Percentiles rank a stretch among this genome's conserved stretches.
These are phyloP conservation scores for Fusarium nanum DNA, from an alignment of 2,329 filamentous ascomycete species.

Conservation along the genomic window DNA sequence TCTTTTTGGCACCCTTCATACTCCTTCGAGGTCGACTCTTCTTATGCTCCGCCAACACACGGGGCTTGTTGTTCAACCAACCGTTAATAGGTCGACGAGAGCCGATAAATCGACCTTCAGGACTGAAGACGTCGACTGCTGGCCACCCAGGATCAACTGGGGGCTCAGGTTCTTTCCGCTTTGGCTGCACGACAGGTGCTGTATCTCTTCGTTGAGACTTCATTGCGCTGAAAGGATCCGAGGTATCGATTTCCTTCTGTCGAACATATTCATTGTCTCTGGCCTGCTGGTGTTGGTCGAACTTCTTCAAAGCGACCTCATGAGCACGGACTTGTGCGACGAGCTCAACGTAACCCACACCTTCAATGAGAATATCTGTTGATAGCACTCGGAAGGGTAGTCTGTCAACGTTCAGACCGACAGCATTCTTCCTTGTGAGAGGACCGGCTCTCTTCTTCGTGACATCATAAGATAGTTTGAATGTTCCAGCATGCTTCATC, in stretches of 20 bases:
- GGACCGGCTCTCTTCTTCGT: slow-evolving; percentile 83
- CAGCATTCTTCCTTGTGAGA: slow-evolving; percentile 71
- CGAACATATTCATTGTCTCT: neutral
- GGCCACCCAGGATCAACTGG: slow-evolving; percentile 65
- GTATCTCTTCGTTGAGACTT: slow-evolving; percentile 43
- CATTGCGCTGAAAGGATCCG: slow-evolving; percentile 45
- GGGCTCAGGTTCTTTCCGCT: slow-evolving; percentile 23
- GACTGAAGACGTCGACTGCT: slow-evolving; percentile 84
- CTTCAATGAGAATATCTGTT: slow-evolving; percentile 88
- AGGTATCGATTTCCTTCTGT: slow-evolving; percentile 7
- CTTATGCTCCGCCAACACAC: slow-evolving; percentile 59
- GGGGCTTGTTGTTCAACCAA: slow-evolving; percentile 72
- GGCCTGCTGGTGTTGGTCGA: slow-evolving; percentile 8
- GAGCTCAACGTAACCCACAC: slow-evolving; percentile 93
- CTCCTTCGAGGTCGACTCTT: slow-evolving; percentile 72
- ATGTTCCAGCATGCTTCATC: slow-evolving; percentile 78
- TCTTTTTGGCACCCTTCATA: slow-evolving; percentile 72
- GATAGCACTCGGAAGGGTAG: slow-evolving; percentile 85
- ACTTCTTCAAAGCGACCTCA: slow-evolving; percentile 48
- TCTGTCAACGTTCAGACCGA: slow-evolving; percentile 71
- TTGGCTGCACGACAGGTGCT: neutral
- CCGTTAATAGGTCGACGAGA: slow-evolving; percentile 76
- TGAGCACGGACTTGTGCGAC: slow-evolving; percentile 80
- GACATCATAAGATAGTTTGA: slow-evolving; percentile 82
- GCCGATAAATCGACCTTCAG: slow-evolving; percentile 83